A percentile compares a stretch with the other conserved stretches of the same genome.
These are phyloP conservation scores for Volvox reticuliferus DNA, from an alignment of 139 green algal genomes.

Conservation along the genomic window DNA sequence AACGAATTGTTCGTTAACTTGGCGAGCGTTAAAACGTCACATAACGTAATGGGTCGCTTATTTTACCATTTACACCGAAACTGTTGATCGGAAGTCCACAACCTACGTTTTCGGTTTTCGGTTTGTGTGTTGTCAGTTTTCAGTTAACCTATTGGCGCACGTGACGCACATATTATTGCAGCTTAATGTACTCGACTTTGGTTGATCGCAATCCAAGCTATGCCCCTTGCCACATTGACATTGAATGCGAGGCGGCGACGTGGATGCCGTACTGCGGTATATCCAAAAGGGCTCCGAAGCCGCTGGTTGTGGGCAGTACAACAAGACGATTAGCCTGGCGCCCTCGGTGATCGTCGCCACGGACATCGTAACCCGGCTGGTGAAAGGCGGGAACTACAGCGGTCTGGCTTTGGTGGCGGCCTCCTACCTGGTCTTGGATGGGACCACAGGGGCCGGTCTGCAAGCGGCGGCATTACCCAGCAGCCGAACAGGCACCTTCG, in stretches of 20 bases:
- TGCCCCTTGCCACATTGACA: background rate
- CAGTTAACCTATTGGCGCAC: too few relatives aligned
- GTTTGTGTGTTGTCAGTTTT: background rate
- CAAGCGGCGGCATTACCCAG: background rate
- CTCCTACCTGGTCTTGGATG: background rate
- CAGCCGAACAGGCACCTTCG: background rate
- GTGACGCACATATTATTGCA: too few relatives aligned
- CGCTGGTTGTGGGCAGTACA: background rate
- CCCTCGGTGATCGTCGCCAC: background rate
- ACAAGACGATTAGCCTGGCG: background rate
- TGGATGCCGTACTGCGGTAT: background rate
- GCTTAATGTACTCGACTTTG: too few relatives aligned
- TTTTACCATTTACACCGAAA: too few relatives aligned
- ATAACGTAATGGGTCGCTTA: too few relatives aligned
- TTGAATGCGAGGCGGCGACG: background rate
- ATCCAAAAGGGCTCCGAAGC: background rate
- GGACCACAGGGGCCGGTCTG: background rate
- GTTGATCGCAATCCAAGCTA: background rate
- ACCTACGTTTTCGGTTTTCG: background rate
- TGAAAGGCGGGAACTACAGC: background rate
- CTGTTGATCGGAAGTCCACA: too few relatives aligned
- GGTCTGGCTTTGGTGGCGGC: conserved; percentile 13
- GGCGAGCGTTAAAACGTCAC: too few relatives aligned
- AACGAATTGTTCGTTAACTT: too few relatives aligned
- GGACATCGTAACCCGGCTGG: background rate